These are phyloP conservation scores for Phytophthora chlamydospora DNA, from an alignment of 352 stramenopile genomes.

Conservation along the genomic window DNA sequence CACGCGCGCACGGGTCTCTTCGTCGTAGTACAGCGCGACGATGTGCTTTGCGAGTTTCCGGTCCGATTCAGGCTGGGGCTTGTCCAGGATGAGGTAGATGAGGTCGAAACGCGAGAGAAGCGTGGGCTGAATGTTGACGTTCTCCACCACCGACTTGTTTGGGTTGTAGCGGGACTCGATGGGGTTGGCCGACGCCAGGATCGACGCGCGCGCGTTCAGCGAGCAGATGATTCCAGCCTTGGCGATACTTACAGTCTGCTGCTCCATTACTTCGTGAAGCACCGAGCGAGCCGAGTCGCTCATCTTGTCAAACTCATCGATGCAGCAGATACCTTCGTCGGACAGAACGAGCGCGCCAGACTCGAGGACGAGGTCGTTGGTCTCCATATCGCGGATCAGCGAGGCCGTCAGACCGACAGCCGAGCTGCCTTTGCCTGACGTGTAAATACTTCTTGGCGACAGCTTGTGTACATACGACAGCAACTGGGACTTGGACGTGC, in stretches of 20 bases:
- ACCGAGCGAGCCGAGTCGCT: constrained; percentile 96
- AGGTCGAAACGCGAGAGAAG: constrained; percentile 99
- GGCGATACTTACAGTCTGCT: constrained; percentile 98
- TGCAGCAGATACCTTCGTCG: constrained; percentile 98
- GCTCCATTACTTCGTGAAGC: constrained; percentile 99
- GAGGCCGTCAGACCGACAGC: constrained; percentile 99
- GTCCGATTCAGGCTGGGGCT: constrained; percentile 94
- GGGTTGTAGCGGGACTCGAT: constrained; percentile 99
- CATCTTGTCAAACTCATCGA: constrained; percentile 99
- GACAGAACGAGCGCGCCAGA: constrained; percentile 96
- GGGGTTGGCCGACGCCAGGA: constrained; percentile 98
- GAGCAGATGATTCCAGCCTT: constrained; percentile 99
- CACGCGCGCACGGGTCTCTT: constrained; percentile 55
- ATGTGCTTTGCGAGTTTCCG: constrained; percentile 97
- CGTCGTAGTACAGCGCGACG: constrained; percentile 96
- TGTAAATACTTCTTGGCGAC: constrained; percentile 98
- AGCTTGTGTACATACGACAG: constrained; percentile 97
- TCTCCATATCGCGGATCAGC: constrained; percentile 97
- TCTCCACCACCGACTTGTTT: constrained; percentile 97
- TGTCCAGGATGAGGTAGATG: constrained; percentile 99
- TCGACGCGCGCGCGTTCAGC: constrained; percentile 98
- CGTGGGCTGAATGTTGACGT: constrained; percentile 98
- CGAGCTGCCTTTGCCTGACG: constrained; percentile 97
- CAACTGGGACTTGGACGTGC: constrained; percentile 98
- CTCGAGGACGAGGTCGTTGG: constrained; percentile 97